Evolutionary conservation across 768 basidiomycete species (phyloP).

Genomic region (Butyriboletus loyo): DNA sequence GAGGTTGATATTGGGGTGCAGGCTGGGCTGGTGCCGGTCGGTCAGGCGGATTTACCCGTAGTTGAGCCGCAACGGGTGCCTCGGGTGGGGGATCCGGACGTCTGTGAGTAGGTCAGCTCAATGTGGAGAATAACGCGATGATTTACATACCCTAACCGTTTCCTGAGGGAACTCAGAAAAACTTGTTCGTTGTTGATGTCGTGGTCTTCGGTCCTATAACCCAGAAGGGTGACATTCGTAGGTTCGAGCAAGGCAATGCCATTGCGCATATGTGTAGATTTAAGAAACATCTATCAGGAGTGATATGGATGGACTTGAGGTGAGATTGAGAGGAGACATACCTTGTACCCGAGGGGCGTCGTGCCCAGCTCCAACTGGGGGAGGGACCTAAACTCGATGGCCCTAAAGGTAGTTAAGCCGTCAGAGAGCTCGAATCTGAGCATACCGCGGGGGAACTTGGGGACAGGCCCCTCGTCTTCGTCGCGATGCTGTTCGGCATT

Average conservation of each 20-base stretch:
- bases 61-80: slow-evolving; percentile 6
- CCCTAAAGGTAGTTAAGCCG: slow-evolving; percentile 63
- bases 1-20: slow-evolving; percentile 10
- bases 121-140: neutral
- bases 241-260: slow-evolving; percentile 82
- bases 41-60: slow-evolving; percentile 4
- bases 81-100: slow-evolving; percentile 26
- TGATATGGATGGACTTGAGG: neutral
- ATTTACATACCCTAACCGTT: slow-evolving; percentile 61
- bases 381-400: slow-evolving; percentile 74
- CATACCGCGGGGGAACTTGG: slow-evolving; percentile 80
- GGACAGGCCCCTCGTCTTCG: slow-evolving; percentile 70
- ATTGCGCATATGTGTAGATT: slow-evolving; percentile 60
- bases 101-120: slow-evolving; percentile 8
- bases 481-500: slow-evolving; percentile 47
- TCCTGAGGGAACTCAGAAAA: slow-evolving; percentile 60
- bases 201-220: slow-evolving; percentile 61
- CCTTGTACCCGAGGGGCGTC: slow-evolving; percentile 84
- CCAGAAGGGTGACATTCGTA: slow-evolving; percentile 54
- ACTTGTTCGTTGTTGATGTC: slow-evolving; percentile 53
- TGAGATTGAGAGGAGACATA: slow-evolving; percentile 24
- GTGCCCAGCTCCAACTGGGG: slow-evolving; percentile 65
- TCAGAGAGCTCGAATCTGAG: slow-evolving; percentile 75
- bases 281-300: slow-evolving; percentile 57
- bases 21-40: slow-evolving; percentile 19